Conservation (phyloP, 352 stramenopile genomes). For the Phytophthora brassicae region DNA sequence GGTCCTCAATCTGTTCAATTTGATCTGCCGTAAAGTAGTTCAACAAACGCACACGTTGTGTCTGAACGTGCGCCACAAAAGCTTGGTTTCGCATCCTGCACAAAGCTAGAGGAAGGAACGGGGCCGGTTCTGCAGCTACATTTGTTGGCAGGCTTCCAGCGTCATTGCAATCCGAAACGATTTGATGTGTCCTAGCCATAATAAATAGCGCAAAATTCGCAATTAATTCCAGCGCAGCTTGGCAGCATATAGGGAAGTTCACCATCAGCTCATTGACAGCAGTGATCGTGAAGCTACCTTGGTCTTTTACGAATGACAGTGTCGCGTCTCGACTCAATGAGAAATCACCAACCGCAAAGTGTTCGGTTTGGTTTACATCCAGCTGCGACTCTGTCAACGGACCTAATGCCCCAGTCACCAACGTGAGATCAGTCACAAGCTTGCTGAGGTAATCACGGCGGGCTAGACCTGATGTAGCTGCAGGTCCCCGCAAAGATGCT, state of each 20-base stretch:
- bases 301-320: slow-evolving; percentile 32
- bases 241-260: slow-evolving; percentile 14
- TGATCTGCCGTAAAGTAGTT: slow-evolving; percentile 26
- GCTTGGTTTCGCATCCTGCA: slow-evolving; percentile 30
- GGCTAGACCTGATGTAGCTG: not conserved
- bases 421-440: slow-evolving; percentile 27
- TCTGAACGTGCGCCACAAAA: slow-evolving; percentile 29
- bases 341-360: slow-evolving; percentile 22
- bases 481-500: slow-evolving; percentile 4
- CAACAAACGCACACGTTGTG: slow-evolving; percentile 26
- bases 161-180: slow-evolving; percentile 10
- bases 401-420: slow-evolving; percentile 25
- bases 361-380: slow-evolving; percentile 5
- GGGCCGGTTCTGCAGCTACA: slow-evolving; percentile 5
- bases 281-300: slow-evolving; percentile 31
- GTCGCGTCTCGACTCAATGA: slow-evolving; percentile 19
- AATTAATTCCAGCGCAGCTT: slow-evolving; percentile 27
- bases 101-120: slow-evolving; percentile 23
- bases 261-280: slow-evolving; percentile 22
- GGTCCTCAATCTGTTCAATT: slow-evolving; percentile 33
- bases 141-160: slow-evolving; percentile 2
- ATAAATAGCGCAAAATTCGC: slow-evolving; percentile 27
- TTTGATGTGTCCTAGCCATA: slow-evolving; percentile 19
- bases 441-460: slow-evolving; percentile 22
- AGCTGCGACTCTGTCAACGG: slow-evolving; percentile 16